phyloP scores from a whole-genome alignment of 1,284 basidiomycete species.

The Marasmius sp. region DNA sequence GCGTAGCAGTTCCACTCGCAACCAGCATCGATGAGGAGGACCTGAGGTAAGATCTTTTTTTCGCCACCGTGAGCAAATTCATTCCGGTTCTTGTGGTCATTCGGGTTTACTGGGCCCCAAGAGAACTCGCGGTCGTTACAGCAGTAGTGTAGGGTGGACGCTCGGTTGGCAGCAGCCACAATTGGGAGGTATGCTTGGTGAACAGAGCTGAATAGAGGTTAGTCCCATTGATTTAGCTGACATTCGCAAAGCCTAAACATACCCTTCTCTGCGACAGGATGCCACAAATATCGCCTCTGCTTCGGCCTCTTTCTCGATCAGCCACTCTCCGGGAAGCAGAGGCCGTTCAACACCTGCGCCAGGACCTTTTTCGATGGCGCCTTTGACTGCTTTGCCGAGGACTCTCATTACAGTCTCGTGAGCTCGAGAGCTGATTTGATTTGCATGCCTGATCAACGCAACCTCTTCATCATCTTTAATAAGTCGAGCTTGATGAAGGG shows the following conservation, averaged over 20 bases:
- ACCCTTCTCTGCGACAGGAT: conserved; percentile 84
- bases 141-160: conserved; percentile 89
- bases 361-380: conserved; percentile 43
- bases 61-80: conserved; percentile 39
- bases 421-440: conserved; percentile 81
- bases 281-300: conserved; percentile 91
- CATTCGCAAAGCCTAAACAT: conserved; percentile 21
- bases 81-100: conserved; percentile 55
- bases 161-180: conserved; percentile 79
- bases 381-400: conserved; percentile 71
- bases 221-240: not conserved
- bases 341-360: conserved; percentile 52
- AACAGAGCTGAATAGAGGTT: conserved; percentile 51
- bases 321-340: conserved; percentile 73
- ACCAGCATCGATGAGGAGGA: conserved; percentile 89
- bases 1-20: conserved; percentile 87
- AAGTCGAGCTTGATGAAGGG: conserved; percentile 76
- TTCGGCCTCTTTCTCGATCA: conserved; percentile 87
- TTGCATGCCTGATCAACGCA: conserved; percentile 71
- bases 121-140: conserved; percentile 80
- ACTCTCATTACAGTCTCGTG: conserved; percentile 92
- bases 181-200: conserved; percentile 91
- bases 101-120: conserved; percentile 67
- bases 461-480: conserved; percentile 79
- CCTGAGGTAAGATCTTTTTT: conserved; percentile 64